Evolutionary conservation across 2,329 filamentous ascomycete species (phyloP), one percentile per base, ranked within the genome.

Genomic region (Hawksworthiomyces lignivorus): DNA sequence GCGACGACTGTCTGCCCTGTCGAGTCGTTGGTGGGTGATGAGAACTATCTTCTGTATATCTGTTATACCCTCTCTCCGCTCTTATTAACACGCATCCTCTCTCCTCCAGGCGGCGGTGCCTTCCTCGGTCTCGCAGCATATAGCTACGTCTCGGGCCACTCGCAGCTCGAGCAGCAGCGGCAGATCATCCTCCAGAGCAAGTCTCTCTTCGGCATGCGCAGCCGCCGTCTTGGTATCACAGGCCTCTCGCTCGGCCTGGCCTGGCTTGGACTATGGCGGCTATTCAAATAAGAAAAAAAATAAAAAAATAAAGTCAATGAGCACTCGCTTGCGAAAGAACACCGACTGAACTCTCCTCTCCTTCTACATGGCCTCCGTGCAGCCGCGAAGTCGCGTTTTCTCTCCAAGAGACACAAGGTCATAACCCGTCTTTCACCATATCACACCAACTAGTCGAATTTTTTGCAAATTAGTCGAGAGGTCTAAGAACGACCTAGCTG

Each of bases 51-150:
- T 14, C 45, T 30, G 9, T 5, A 3, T 8, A 9, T 27, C 12
- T 24, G 4, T 15, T 10, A 5, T 19, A 21, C 7, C 11, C 15
- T 17, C 17, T 11, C n/a, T 20, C 19, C 5, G 15, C 4, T 11
- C 9, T 15, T 29, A 3, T 22, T 19, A 22, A 22, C 7, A 6
- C 1, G 8, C 3, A 19, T 36, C 15, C 6, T 3, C 26, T 11
- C 6, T 8, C 19, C 4, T 18, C 43, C 52, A 89, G 85, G 85
- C 33, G 82, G 83, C 55, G 73, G 79, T 29, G 82, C 84, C 1
- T 87, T 92, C 49, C 68, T 87, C 43, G 83, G 82, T 1, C 75
- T 90, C 14, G 85, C 80, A 4, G 79, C 72, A 1, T 92, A 89
- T 63, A 88, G 80, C 60, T 89, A 88, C 63, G 68, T 79, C 47